Conservation (phyloP, 2,329 filamentous ascomycete genomes). For the Ophiocordyceps sinensis region DNA sequence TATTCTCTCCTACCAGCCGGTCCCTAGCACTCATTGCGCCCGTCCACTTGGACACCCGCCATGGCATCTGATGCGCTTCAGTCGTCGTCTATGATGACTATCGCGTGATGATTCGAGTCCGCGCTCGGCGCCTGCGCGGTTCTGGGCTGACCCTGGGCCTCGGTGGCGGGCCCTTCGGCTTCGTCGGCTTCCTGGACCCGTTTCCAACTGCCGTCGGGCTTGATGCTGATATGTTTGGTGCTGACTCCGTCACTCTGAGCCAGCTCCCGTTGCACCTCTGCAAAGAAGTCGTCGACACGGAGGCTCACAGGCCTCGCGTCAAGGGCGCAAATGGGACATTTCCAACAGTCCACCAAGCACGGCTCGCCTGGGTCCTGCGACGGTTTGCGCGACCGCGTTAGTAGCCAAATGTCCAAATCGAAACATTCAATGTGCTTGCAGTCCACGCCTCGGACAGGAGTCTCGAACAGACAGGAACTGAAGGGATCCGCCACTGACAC, state of each 20-base stretch:
- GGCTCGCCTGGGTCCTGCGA: conserved; percentile 25
- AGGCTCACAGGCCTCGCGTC: conserved; percentile 66
- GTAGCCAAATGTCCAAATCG: conserved; percentile 70
- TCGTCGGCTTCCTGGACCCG: conserved; percentile 16
- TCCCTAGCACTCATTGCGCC: no score
- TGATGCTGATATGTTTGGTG: conserved; percentile 17
- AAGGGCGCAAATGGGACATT: conserved; percentile 66
- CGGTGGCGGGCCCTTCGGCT: conserved; percentile 6
- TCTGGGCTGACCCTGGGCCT: not conserved
- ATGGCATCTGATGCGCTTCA: not conserved
- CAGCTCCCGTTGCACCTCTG: conserved; percentile 43
- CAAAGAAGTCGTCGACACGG: conserved; percentile 59
- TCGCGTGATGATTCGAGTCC: not conserved
- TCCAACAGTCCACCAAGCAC: conserved; percentile 57
- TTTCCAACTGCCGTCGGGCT: conserved; percentile 18
- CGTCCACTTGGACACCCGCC: not conserved
- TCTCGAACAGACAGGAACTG: conserved; percentile 46
- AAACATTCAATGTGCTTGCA: conserved; percentile 83
- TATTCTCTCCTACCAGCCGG: no score
- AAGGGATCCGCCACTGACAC: conserved; percentile 56
- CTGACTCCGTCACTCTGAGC: conserved; percentile 5
- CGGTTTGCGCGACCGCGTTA: conserved; percentile 41
- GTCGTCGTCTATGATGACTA: not conserved
- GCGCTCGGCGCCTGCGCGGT: not conserved
- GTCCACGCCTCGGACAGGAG: conserved; percentile 53